Base-by-base conservation (phyloP, 768 basidiomycete genomes). In the Collybia mongolica region DNA sequence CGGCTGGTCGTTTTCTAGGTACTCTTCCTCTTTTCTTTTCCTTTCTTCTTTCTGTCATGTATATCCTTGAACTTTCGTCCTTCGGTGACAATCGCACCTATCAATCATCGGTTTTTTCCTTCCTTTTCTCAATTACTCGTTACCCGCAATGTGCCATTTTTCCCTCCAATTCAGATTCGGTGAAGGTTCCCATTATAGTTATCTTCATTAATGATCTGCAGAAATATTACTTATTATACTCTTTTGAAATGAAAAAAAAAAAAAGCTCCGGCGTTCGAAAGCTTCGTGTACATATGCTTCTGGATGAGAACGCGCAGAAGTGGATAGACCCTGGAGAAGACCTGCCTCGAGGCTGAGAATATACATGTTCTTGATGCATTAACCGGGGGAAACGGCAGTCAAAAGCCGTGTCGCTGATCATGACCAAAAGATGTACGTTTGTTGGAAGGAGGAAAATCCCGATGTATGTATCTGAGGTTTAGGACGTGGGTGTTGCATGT, bases 161-260 rank as follows among this genome's bases (percentile, higher is more conserved):
- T 46, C 19, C 20, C 42, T 44, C 45, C 36, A 32, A 32, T 44
- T 11, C 32, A 32, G 44, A 49, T 48, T 42, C 28, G 40, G 52
- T 54, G 52, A 54, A 51, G 46, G 49, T 58, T 43, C 35, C 48
- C 26, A 44, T 29, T 58, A 43, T 41, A 44, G 26, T 49, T 52
- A 51, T 44, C 48, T 37, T 49, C 52, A 44, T 48, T 51, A 53
- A 58, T 52, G 44, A 49, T 55, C 53, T 53, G 46, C 45, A 15
- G 12, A 14, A 22, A 39, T 37, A 49, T 32, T 48, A 26, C 36
- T 44, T 32, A 32, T 38, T 53, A 37, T 48, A 45, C 36, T 20
- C 32, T 38, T 35, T 17, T 29, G 15, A 26, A 50, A 26, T 44
- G 5, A 23, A 5, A 6, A 2, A 42, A n/a, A n/a, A 24, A 14